These are phyloP conservation scores for Cordyceps militaris DNA, from an alignment of 2,329 filamentous ascomycete genomes.

Conservation along the genomic window DNA sequence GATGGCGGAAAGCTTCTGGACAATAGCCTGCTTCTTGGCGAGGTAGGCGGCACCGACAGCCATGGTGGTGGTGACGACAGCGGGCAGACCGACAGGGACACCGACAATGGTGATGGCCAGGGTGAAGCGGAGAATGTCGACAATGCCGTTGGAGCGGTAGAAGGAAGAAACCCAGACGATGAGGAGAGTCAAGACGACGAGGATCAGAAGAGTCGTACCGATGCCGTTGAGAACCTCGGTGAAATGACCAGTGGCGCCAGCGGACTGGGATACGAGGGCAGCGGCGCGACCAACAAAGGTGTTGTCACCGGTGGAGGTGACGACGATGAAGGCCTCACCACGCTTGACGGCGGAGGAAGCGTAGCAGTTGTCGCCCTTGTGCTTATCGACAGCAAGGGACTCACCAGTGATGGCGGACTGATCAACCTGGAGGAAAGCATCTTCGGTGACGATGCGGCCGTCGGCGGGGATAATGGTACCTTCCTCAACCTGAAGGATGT, in stretches of 20 bases:
- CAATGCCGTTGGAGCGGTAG: slow-evolving; percentile 78
- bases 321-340: slow-evolving; percentile 76
- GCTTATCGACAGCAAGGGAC: slow-evolving; percentile 86
- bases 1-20: slow-evolving; percentile 87
- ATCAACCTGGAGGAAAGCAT: slow-evolving; percentile 81
- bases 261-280: slow-evolving; percentile 73
- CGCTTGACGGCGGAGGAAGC: slow-evolving; percentile 86
- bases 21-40: slow-evolving; percentile 87
- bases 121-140: slow-evolving; percentile 74
- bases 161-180: slow-evolving; percentile 82
- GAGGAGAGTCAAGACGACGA: slow-evolving; percentile 74
- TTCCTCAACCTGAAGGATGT: slow-evolving; percentile 84
- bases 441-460: slow-evolving; percentile 75
- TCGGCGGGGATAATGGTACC: slow-evolving; percentile 89
- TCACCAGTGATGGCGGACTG: slow-evolving; percentile 90
- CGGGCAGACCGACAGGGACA: slow-evolving; percentile 87
- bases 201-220: slow-evolving; percentile 64
- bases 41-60: slow-evolving; percentile 87
- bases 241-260: slow-evolving; percentile 73
- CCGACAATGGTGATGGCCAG: slow-evolving; percentile 86
- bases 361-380: slow-evolving; percentile 72
- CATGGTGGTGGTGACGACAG: slow-evolving; percentile 92
- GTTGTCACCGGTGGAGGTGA: slow-evolving; percentile 79
- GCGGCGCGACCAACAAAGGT: slow-evolving; percentile 87
- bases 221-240: slow-evolving; percentile 87